phyloP scores from a whole-genome alignment of 1,284 basidiomycete species.

The Ustilago curta region DNA sequence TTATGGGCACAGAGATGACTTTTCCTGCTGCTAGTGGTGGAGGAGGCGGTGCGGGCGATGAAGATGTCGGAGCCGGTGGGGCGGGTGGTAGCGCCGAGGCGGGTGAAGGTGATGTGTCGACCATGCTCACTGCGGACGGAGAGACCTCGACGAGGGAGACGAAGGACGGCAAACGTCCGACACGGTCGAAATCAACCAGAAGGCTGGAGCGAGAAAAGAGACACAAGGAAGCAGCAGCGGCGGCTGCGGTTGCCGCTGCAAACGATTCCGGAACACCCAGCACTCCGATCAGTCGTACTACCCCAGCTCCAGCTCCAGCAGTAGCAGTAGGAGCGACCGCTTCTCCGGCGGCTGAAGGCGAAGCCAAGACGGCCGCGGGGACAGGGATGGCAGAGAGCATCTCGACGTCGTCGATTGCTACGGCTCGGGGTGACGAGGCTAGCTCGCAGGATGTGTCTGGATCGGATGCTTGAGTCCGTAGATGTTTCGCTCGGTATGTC shows the following conservation, averaged over 20 bases:
- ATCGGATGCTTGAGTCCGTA: background rate
- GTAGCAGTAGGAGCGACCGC: background rate
- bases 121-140: conserved; percentile 7
- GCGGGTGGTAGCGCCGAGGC: background rate
- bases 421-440: conserved; percentile 10
- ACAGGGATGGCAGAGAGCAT: conserved; percentile 32
- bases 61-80: conserved; percentile 1
- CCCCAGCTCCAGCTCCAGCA: background rate
- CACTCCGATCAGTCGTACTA: conserved; percentile 18
- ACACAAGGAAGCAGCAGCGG: conserved; percentile 30
- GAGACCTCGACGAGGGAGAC: conserved; percentile 12
- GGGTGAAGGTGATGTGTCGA: conserved; percentile 2
- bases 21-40: conserved; percentile 8
- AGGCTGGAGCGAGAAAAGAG: conserved; percentile 37
- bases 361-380: background rate
- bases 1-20: conserved; percentile 55
- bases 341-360: background rate
- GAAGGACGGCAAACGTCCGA: conserved; percentile 25
- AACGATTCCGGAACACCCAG: conserved; percentile 13
- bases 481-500: background rate
- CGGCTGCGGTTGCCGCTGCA: conserved; percentile 8
- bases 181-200: conserved; percentile 29
- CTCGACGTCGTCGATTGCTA: conserved; percentile 37
- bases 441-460: background rate
- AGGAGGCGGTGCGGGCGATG: background rate